Percentiles rank a stretch among this genome's conserved stretches.
phyloP scores from a whole-genome alignment of 1,284 basidiomycete species.

The Phylloporus sp. region DNA sequence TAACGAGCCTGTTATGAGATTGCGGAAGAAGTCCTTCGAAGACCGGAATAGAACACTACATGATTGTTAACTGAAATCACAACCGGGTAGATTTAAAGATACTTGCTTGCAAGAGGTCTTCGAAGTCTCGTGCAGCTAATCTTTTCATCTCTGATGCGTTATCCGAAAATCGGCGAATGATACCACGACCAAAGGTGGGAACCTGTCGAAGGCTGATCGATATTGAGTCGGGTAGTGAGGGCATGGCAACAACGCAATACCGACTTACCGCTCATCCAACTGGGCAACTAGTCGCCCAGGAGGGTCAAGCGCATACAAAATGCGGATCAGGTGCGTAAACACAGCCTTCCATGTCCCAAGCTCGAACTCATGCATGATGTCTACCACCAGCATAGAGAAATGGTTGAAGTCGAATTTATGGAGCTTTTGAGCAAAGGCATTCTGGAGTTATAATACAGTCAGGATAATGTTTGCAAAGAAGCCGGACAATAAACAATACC shows the following conservation, averaged over 20 bases:
- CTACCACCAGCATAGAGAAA: neutral
- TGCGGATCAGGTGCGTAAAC: neutral
- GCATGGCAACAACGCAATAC: too few species aligned
- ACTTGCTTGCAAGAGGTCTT: slow-evolving; percentile 43
- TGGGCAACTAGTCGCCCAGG: neutral
- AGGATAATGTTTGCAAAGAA: too few species aligned
- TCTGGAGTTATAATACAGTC: neutral
- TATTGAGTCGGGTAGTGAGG: neutral
- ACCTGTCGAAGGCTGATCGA: slow-evolving; percentile 14
- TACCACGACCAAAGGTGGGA: slow-evolving; percentile 8
- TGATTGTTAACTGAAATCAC: too few species aligned
- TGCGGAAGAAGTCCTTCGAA: too few species aligned
- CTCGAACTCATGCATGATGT: neutral
- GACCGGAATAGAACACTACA: too few species aligned
- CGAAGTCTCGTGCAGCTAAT: slow-evolving; percentile 19
- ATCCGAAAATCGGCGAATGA: slow-evolving; percentile 19
- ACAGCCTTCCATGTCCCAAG: neutral
- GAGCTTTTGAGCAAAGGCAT: neutral
- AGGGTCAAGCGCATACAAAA: neutral
- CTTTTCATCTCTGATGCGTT: slow-evolving; percentile 28
- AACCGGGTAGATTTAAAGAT: too few species aligned
- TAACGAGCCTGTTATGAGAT: too few species aligned
- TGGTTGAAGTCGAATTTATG: neutral
- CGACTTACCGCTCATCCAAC: neutral
- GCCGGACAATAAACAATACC: neutral